These are phyloP conservation scores for Ambrosiella xylebori DNA, from an alignment of 2,329 filamentous ascomycete species.

Conservation along the genomic window DNA sequence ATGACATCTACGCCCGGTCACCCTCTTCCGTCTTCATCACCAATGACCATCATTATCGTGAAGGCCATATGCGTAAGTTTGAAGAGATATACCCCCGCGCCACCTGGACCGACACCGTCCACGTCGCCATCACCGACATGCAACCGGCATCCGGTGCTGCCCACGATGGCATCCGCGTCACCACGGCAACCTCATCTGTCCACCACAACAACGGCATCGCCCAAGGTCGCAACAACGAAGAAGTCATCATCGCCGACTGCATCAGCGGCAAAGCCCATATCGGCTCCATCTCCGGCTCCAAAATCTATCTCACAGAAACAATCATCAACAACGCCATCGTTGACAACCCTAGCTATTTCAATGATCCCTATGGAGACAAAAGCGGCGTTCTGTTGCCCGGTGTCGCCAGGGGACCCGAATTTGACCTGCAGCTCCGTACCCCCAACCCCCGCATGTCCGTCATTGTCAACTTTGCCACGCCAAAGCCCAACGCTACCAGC, in stretches of 20 bases:
- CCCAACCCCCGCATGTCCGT: conserved; percentile 15
- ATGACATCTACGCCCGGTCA: conserved; percentile 35
- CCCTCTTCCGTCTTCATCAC: conserved; percentile 37
- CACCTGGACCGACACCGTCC: conserved; percentile 33
- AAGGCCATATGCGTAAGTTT: conserved; percentile 28
- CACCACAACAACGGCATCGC: conserved; percentile 41
- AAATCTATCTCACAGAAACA: conserved; percentile 9
- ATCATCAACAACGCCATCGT: conserved; percentile 20
- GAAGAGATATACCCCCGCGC: conserved; percentile 28
- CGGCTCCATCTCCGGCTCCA: conserved; percentile 2
- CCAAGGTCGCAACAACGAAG: conserved; percentile 25
- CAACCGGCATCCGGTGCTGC: conserved; percentile 16
- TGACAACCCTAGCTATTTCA: conserved; percentile 43
- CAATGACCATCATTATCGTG: conserved; percentile 39
- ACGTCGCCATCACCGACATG: conserved; percentile 16
- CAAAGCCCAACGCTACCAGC: conserved; percentile 10
- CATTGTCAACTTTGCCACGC: conserved; percentile 10
- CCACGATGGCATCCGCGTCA: conserved; percentile 23
- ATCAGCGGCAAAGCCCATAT: conserved; percentile 28
- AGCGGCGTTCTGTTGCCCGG: conserved; percentile 38
- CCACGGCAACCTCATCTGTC: conserved; percentile 26
- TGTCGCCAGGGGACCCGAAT: conserved; percentile 23
- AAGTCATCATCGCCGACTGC: conserved; percentile 28
- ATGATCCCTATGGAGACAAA: conserved; percentile 33
- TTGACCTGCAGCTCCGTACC: conserved; percentile 20